phyloP scores from a whole-genome alignment of 2,329 filamentous ascomycete species.

The Cryphonectria parasitica region DNA sequence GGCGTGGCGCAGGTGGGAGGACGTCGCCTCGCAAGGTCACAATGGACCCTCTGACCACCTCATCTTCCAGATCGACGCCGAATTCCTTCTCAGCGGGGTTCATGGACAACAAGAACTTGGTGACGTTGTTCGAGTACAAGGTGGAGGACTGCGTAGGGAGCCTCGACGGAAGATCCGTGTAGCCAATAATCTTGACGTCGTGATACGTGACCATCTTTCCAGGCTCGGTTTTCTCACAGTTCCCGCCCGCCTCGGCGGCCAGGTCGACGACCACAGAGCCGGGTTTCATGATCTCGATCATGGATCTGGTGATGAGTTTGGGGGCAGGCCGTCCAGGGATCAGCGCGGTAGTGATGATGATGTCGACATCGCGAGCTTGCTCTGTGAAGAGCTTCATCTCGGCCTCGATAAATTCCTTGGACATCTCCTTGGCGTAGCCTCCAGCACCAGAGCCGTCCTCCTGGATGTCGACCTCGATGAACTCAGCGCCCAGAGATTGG shows the following conservation, averaged over 20 bases:
- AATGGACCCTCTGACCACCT: conserved; percentile 84
- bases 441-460: conserved; percentile 85
- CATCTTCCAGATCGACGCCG: conserved; percentile 78
- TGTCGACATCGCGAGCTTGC: conserved; percentile 85
- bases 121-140: conserved; percentile 92
- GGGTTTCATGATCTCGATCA: conserved; percentile 85
- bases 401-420: conserved; percentile 87
- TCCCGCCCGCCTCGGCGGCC: conserved; percentile 85
- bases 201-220: conserved; percentile 73
- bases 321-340: conserved; percentile 85
- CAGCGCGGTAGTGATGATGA: conserved; percentile 89
- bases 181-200: conserved; percentile 84
- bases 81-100: conserved; percentile 77
- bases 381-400: conserved; percentile 93
- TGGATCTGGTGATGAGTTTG: conserved; percentile 79
- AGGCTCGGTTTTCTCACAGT: conserved; percentile 80
- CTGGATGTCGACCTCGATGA: conserved; percentile 81
- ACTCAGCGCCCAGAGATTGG: conserved; percentile 86
- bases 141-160: conserved; percentile 88
- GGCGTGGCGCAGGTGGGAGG: conserved; percentile 74
- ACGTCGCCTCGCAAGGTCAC: conserved; percentile 79
- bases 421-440: conserved; percentile 93
- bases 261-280: conserved; percentile 88
- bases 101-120: conserved; percentile 84
- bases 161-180: conserved; percentile 85